phyloP scores from a whole-genome alignment of 2,329 filamentous ascomycete species.

The Fusarium piperis region DNA sequence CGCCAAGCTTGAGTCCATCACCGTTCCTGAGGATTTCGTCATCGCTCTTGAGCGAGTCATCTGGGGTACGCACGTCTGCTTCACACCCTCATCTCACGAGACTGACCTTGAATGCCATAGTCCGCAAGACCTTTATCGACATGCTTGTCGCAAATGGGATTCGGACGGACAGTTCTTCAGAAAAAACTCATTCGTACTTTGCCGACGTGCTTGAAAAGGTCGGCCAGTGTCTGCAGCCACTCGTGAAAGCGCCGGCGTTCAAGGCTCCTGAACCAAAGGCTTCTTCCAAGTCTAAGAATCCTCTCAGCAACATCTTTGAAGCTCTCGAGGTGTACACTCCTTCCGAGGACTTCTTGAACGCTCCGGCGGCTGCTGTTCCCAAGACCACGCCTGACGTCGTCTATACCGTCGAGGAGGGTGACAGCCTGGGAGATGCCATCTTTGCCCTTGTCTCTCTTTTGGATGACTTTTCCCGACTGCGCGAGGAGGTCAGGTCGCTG shows the following conservation, averaged over 20 bases:
- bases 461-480: constrained; percentile 9
- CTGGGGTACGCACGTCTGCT: neutral
- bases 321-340: constrained; percentile 24
- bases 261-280: neutral
- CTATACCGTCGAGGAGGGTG: constrained; percentile 21
- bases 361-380: constrained; percentile 1
- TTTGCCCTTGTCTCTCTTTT: constrained; percentile 25
- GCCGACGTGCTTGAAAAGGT: constrained; percentile 34
- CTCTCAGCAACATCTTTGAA: constrained; percentile 18
- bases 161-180: neutral
- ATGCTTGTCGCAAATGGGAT: neutral
- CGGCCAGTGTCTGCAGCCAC: constrained; percentile 21
- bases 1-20: constrained; percentile 9
- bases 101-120: neutral
- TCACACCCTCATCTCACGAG: neutral
- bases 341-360: constrained; percentile 29
- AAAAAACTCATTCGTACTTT: constrained; percentile 27
- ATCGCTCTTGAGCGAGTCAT: constrained; percentile 30
- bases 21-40: constrained; percentile 16
- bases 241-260: constrained; percentile 1
- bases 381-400: neutral
- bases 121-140: constrained; percentile 23
- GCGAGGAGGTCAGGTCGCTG: constrained; percentile 8
- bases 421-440: constrained; percentile 7
- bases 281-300: neutral